Conservation (phyloP, 2,329 filamentous ascomycete genomes). For the Zymoseptoria passerinii region DNA sequence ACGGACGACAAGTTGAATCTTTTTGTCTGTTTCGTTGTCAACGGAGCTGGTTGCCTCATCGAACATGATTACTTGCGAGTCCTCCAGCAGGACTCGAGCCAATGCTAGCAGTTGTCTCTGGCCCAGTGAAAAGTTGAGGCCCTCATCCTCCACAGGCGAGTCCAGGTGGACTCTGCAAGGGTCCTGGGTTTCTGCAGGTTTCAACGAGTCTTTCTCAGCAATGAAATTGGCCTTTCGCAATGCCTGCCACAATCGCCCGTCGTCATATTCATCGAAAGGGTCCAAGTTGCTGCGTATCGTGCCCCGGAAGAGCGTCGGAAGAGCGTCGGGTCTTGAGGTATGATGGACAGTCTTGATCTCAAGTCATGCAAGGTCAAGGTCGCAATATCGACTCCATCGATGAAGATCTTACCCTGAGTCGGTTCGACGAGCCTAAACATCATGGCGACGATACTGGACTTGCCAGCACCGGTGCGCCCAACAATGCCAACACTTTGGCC, state of each 20-base stretch:
- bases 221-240: slow-evolving; percentile 55
- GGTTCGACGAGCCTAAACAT: slow-evolving; percentile 31
- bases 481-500: slow-evolving; percentile 77
- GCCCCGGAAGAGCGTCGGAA: slow-evolving; percentile 66
- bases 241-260: slow-evolving; percentile 60
- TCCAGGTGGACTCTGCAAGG: slow-evolving; percentile 65
- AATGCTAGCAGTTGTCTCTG: slow-evolving; percentile 89
- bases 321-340: slow-evolving; percentile 67
- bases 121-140: slow-evolving; percentile 83
- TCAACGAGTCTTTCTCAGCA: slow-evolving; percentile 36
- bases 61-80: slow-evolving; percentile 73
- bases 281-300: slow-evolving; percentile 70
- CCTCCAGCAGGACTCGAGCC: slow-evolving; percentile 74
- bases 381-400: slow-evolving; percentile 68
- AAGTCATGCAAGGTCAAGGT: slow-evolving; percentile 62
- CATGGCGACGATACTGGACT: slow-evolving; percentile 68
- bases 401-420: slow-evolving; percentile 54
- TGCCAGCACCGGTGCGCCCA: slow-evolving; percentile 73
- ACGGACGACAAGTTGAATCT: slow-evolving; percentile 55
- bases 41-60: slow-evolving; percentile 64
- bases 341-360: slow-evolving; percentile 67
- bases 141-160: slow-evolving; percentile 74
- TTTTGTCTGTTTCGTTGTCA: slow-evolving; percentile 81
- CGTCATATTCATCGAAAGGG: slow-evolving; percentile 62
- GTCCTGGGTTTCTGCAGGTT: slow-evolving; percentile 31